A percentile compares a stretch with the other conserved stretches of the same genome.
Conservation (phyloP, 805 yeast species). For the Candida khao-thaluensis region DNA sequence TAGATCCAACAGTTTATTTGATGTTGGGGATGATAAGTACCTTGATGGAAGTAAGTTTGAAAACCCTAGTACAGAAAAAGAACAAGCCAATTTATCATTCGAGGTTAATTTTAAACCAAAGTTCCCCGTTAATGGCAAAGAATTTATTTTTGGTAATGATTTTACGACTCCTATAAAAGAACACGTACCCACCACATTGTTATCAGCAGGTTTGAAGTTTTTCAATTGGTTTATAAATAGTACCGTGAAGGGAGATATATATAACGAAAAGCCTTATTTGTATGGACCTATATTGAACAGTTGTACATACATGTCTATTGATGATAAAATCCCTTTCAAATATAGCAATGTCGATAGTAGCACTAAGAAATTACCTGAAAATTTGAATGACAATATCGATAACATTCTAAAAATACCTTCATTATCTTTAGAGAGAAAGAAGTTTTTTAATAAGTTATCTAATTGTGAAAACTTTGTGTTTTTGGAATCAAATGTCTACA, state of each 20-base stretch:
- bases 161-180: constrained; percentile 58
- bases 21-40: constrained; percentile 26
- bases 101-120: constrained; percentile 43
- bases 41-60: constrained; percentile 21
- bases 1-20: constrained; percentile 29
- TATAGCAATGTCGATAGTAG: constrained; percentile 12
- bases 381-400: constrained; percentile 22
- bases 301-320: constrained; percentile 46
- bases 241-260: constrained; percentile 62
- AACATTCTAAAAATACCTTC: constrained; percentile 26
- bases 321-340: constrained; percentile 16
- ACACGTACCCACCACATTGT: constrained; percentile 51
- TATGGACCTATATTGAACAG: constrained; percentile 63
- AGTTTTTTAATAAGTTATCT: constrained; percentile 39
- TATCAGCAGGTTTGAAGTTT: constrained; percentile 50
- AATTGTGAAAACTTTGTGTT: constrained; percentile 44
- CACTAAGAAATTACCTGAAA: constrained; percentile 22
- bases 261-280: constrained; percentile 58
- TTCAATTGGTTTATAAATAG: constrained; percentile 62
- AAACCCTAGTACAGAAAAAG: constrained; percentile 10
- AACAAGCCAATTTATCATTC: constrained; percentile 32
- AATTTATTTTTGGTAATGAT: constrained; percentile 69
- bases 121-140: constrained; percentile 45
- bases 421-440: constrained; percentile 36
- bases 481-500: constrained; percentile 36